Base-by-base conservation (phyloP, 805 yeast species). In the Lachancea sp. region DNA sequence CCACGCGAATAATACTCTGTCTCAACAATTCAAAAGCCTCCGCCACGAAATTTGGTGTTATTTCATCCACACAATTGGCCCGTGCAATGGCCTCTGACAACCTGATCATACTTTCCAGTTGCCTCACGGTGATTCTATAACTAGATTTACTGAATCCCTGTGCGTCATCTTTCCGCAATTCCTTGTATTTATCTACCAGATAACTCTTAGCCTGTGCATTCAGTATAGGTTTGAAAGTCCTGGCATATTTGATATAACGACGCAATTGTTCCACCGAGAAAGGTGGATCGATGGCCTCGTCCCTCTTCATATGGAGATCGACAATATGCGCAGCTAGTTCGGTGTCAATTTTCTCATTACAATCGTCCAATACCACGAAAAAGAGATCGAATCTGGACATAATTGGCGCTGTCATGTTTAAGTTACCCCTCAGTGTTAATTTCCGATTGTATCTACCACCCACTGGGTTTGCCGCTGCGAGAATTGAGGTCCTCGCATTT, bases 391-490 rank as follows among this genome's bases (percentile, higher is more conserved):
- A 92, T 65, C 98, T 79, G 22, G 97, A 90, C 96, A 92, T 92
- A 59, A 92, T 92, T 1, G 98, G 98, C 1, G 97, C 97, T 12
- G 96, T 85, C 96, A 92, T 87, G 55, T 83, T 80, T 57, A 92
- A 71, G 58, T 92, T 92, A 36, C 94, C 79, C 47, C 95, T 71
- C 45, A 92, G 70, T 1, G 95, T 84, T 36, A 79, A 61, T 57
- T 86, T 88, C 42, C 96, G 75, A 63, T 92, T 90, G 62, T 92
- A 92, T 54, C 98, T 71, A 38, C 98, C 98, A n/a, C 88, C 94
- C 42, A 92, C 78, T 17, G 98, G 98, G 61, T 92, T 92, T 1
- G 98, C 98, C n/a, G 98, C 97, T 0, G 98, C 98, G 36, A 92
- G 67, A 52, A 92, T 92, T 0, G 97, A 87, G 0, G 98, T 87